Base-by-base conservation (phyloP, 2,329 filamentous ascomycete genomes). In the Paraphaeosphaeria sporulosa region DNA sequence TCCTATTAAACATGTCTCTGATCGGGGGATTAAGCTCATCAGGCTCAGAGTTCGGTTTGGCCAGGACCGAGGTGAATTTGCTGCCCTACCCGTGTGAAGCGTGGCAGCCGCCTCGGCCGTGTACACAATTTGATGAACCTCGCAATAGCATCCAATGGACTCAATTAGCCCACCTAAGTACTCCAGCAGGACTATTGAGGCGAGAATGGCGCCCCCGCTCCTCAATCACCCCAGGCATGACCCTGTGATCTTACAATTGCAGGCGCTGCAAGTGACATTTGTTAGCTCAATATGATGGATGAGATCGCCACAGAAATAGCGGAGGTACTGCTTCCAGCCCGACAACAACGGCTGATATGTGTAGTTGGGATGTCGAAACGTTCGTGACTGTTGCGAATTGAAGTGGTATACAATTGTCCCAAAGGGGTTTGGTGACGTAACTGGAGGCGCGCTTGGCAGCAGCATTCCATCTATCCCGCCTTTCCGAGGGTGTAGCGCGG, bases 341-440 rank as follows among this genome's bases (percentile, higher is more conserved):
- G 30, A 9, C 7, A 32, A 32, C 30, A 8, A 32, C 30, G 10
- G 30, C 30, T 32, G 30, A 32, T 32, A 32, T 32, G 8, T 32
- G 30, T 9, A 32, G 30, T 32, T 6, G 30, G 30, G 30, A 32
- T 32, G 30, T 32, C 30, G 30, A 12, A 12, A 12, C 30, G 2
- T 32, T 32, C 8, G 30, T 9, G 2, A 9, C 5, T 9, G 30
- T 32, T 32, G 7, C 10, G 30, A 32, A 8, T 32, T 32, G 30
- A 32, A 42, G 7, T 25, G 4, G 43, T 59, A 57, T 66, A 63
- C 54, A 63, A 61, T 64, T 69, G 34, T 40, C 60, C 58, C 32
- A 38, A 63, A 56, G 12, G 42, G 57, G 56, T 42, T 12, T 25
- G 19, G 59, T 68, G 64, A 68, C 60, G 66, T 67, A 67, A 66